Evolutionary conservation across 805 yeast species (phyloP).

Genomic region (Kockiozyma suomiensis): DNA sequence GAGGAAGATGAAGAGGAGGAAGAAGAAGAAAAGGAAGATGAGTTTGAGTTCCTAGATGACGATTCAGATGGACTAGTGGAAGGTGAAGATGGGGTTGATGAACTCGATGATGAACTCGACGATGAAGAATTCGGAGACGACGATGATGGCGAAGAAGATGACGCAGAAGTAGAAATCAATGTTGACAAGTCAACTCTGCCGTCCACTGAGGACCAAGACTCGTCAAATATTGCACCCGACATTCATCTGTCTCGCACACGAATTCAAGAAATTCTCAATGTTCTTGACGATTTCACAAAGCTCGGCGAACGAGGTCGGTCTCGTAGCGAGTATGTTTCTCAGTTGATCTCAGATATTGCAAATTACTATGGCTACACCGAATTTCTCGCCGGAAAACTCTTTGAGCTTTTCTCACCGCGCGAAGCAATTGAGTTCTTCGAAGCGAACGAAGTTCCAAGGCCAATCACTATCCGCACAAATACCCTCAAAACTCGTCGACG

Average conservation of each 20-base stretch:
- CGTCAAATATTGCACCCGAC: slow-evolving; percentile 63
- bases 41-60: slow-evolving; percentile 53
- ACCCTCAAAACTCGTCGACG: slow-evolving; percentile 93
- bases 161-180: slow-evolving; percentile 59
- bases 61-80: slow-evolving; percentile 36
- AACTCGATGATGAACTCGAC: slow-evolving; percentile 69
- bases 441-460: slow-evolving; percentile 96
- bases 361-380: slow-evolving; percentile 92
- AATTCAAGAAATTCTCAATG: slow-evolving; percentile 93
- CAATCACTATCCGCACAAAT: slow-evolving; percentile 96
- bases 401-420: slow-evolving; percentile 86
- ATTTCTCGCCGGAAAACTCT: slow-evolving; percentile 90
- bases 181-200: slow-evolving; percentile 75
- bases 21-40: slow-evolving; percentile 79
- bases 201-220: slow-evolving; percentile 47
- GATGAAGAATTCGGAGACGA: slow-evolving; percentile 61
- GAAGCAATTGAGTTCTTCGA: slow-evolving; percentile 98
- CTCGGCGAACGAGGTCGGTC: slow-evolving; percentile 84
- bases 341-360: slow-evolving; percentile 82
- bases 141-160: slow-evolving; percentile 42
- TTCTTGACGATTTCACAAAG: slow-evolving; percentile 83
- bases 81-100: slow-evolving; percentile 50
- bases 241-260: slow-evolving; percentile 84
- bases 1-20: slow-evolving; percentile 49
- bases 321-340: slow-evolving; percentile 77